Percentiles rank a stretch among this genome's conserved stretches.
phyloP scores from a whole-genome alignment of 202 grass and related monocot species.

The Zoysia matrella region DNA sequence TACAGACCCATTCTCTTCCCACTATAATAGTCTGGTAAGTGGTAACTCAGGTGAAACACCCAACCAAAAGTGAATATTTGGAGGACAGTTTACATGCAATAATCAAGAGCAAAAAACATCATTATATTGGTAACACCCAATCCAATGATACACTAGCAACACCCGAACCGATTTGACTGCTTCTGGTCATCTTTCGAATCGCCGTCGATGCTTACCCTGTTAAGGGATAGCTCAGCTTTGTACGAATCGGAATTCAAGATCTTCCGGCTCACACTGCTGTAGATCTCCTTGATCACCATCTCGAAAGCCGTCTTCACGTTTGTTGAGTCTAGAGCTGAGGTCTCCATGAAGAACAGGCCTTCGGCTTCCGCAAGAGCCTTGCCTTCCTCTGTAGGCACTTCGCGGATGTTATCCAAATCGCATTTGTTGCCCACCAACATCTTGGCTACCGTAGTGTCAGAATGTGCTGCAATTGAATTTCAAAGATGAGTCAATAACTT shows the following conservation, averaged over 20 bases:
- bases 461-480: conserved; percentile 70
- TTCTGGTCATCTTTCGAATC: conserved; percentile 57
- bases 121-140: conserved; percentile 16
- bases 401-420: conserved; percentile 75
- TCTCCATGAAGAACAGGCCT: conserved; percentile 94
- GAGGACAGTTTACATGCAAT: conserved; percentile 53
- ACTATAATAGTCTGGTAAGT: conserved; percentile 25
- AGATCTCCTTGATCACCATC: conserved; percentile 86
- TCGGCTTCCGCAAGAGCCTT: conserved; percentile 80
- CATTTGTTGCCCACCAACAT: conserved; percentile 97
- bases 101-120: neutral
- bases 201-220: conserved; percentile 73
- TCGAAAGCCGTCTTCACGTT: conserved; percentile 87
- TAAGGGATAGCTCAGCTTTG: conserved; percentile 78
- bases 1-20: conserved; percentile 1
- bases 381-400: conserved; percentile 75
- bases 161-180: conserved; percentile 58
- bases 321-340: conserved; percentile 78
- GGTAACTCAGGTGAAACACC: conserved; percentile 35
- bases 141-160: conserved; percentile 59
- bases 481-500: neutral
- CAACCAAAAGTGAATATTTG: conserved; percentile 28
- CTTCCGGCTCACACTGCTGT: conserved; percentile 84
- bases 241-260: conserved; percentile 79
- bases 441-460: conserved; percentile 78